Conservation (phyloP, 2,329 filamentous ascomycete species). For the Penicillium sp. region DNA sequence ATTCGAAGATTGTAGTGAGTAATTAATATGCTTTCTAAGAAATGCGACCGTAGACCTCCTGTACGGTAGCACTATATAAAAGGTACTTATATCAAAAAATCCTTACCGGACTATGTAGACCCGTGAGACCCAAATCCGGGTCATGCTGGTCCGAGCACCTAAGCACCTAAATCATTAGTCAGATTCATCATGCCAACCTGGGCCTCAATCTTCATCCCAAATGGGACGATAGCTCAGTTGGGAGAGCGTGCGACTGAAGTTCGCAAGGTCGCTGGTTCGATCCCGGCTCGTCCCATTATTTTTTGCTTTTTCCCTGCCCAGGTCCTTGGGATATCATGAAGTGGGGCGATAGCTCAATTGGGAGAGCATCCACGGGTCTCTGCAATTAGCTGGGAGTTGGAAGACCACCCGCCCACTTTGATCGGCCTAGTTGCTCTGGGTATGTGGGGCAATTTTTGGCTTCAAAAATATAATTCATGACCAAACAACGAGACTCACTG, state of each 20-base stretch:
- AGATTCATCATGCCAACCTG: not conserved
- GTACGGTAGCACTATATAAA: no score
- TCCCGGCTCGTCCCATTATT: not conserved
- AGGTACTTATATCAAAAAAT: no score
- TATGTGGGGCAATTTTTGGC: not conserved
- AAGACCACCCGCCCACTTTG: not conserved
- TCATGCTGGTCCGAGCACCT: not conserved
- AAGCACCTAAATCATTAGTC: no score
- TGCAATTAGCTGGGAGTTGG: not conserved
- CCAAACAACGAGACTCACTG: not conserved
- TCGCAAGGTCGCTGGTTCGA: not conserved
- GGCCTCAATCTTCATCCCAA: not conserved
- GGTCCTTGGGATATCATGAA: not conserved
- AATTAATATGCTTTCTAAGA: no score
- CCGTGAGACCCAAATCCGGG: no score
- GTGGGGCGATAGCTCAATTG: not conserved
- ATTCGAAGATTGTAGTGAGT: no score
- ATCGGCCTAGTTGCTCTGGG: not conserved
- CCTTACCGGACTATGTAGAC: no score
- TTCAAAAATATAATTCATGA: not conserved
- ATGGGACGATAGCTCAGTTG: not conserved
- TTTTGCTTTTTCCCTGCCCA: not conserved
- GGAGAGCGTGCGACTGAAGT: not conserved
- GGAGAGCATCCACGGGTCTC: not conserved
- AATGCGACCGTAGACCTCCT: no score